A percentile compares a stretch with the other conserved stretches of the same genome.
Evolutionary conservation across 1,139 yeast species (phyloP).

Genomic region (Debaryomycetaceae sp.): DNA sequence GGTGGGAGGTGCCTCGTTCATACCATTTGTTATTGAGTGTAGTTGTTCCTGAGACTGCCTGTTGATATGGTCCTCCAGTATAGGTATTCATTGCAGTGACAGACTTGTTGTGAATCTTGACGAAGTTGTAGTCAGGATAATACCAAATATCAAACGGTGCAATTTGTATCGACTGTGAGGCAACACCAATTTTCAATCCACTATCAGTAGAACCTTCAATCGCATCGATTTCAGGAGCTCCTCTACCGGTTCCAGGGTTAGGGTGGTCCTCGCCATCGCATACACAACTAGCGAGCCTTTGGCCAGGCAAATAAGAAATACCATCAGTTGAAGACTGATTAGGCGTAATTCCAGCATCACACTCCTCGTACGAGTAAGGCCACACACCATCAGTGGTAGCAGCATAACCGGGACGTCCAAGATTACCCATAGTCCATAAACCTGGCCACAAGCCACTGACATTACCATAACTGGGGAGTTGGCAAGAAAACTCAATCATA

Average conservation of each 20-base stretch:
- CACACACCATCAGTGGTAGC: slow-evolving; percentile 83
- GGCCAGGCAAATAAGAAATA: slow-evolving; percentile 74
- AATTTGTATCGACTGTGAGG: slow-evolving; percentile 76
- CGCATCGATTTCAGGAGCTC: slow-evolving; percentile 87
- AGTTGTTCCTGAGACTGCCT: slow-evolving; percentile 74
- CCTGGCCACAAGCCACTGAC: slow-evolving; percentile 86
- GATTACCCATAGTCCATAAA: slow-evolving; percentile 81
- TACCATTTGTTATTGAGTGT: slow-evolving; percentile 75
- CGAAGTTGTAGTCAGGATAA: slow-evolving; percentile 70
- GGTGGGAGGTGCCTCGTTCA: slow-evolving; percentile 48
- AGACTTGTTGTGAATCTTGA: slow-evolving; percentile 58
- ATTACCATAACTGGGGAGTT: slow-evolving; percentile 67
- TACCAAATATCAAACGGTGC: slow-evolving; percentile 90
- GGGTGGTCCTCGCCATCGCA: slow-evolving; percentile 79
- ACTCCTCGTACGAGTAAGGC: slow-evolving; percentile 77
- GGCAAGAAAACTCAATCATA: slow-evolving; percentile 61
- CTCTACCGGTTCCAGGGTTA: slow-evolving; percentile 73
- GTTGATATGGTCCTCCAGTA: slow-evolving; percentile 83
- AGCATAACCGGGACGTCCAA: slow-evolving; percentile 78
- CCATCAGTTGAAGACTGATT: slow-evolving; percentile 84
- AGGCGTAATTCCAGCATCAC: slow-evolving; percentile 87
- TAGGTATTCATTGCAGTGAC: slow-evolving; percentile 71
- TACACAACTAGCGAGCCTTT: slow-evolving; percentile 63
- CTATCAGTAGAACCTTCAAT: slow-evolving; percentile 69
- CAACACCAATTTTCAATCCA: slow-evolving; percentile 52